A percentile compares a stretch with the other conserved stretches of the same genome.
Conservation (phyloP, 345 rosid species). For the Arabidopsis suecica region DNA sequence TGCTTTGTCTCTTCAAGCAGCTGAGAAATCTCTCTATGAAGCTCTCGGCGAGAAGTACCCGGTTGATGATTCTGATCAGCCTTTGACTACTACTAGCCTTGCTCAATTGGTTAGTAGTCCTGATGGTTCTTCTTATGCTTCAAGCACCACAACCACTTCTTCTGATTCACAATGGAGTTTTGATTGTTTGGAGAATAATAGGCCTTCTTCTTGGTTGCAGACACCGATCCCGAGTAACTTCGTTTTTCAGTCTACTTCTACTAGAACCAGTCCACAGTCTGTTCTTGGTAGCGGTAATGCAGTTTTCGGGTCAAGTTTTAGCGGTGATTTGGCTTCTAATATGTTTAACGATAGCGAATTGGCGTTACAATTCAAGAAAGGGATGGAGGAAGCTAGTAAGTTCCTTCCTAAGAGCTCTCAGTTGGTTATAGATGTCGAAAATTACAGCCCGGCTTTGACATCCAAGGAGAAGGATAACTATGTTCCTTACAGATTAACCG, state of each 20-base stretch:
- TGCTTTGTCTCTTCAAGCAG: constrained; percentile 72
- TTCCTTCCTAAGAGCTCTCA: constrained; percentile 64
- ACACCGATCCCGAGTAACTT: constrained; percentile 50
- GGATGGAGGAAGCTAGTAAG: constrained; percentile 78
- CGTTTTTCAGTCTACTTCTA: constrained; percentile 54
- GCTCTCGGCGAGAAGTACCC: constrained; percentile 66
- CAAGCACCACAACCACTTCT: constrained; percentile 45
- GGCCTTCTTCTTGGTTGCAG: constrained; percentile 41
- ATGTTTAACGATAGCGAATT: constrained; percentile 46
- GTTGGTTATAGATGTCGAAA: constrained; percentile 51
- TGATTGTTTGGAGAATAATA: constrained; percentile 50
- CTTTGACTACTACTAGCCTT: constrained; percentile 44
- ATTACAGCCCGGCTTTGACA: not conserved
- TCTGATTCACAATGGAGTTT: constrained; percentile 50
- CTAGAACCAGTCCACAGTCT: constrained; percentile 15
- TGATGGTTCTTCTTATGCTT: constrained; percentile 47
- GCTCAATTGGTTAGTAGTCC: constrained; percentile 41
- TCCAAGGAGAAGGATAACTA: constrained; percentile 17
- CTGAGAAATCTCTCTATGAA: constrained; percentile 73
- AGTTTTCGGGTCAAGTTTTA: constrained; percentile 47
- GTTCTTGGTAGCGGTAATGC: constrained; percentile 28
- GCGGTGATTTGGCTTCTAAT: constrained; percentile 49
- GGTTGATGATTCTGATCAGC: constrained; percentile 36
- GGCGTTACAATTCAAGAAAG: constrained; percentile 64
- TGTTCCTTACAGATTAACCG: constrained; percentile 46